Evolutionary conservation across 1,284 basidiomycete genomes (phyloP).

Genomic region (Ceratobasidium papillatum): DNA sequence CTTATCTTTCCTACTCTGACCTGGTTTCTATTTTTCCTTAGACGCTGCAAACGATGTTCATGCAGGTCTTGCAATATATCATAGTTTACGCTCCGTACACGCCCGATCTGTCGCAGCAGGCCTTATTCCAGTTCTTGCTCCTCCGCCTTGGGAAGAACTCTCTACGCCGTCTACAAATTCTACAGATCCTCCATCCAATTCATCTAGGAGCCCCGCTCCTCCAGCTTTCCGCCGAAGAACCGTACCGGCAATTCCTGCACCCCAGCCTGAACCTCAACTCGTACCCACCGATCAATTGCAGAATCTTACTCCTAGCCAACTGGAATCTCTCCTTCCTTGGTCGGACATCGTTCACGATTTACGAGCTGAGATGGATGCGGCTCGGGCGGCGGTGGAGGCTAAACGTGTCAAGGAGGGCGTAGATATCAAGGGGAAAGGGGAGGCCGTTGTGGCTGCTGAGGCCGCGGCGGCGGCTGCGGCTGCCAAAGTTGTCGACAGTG

Average conservation of each 20-base stretch:
- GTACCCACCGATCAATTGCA: conserved; percentile 9
- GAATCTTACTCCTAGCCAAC: conserved; percentile 11
- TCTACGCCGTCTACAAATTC: neutral
- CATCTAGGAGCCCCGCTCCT: neutral
- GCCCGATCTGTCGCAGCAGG: conserved; percentile 27
- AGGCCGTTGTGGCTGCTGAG: conserved; percentile 26
- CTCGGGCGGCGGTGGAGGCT: conserved; percentile 10
- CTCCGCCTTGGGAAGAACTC: neutral
- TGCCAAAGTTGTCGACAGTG: too few species aligned
- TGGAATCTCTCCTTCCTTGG: conserved; percentile 35
- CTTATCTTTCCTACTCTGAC: neutral
- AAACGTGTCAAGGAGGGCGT: conserved; percentile 23
- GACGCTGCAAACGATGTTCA: conserved; percentile 43
- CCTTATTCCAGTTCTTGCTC: neutral
- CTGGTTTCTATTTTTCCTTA: neutral
- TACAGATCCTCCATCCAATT: neutral
- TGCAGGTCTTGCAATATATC: conserved; percentile 40
- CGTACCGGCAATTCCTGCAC: neutral
- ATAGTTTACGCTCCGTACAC: conserved; percentile 21
- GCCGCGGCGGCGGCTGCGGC: neutral
- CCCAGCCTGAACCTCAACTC: neutral
- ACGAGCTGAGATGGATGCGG: conserved; percentile 6
- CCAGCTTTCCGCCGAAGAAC: conserved; percentile 6
- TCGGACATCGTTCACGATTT: neutral
- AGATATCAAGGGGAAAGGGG: conserved; percentile 23